Conservation (phyloP, 1,284 basidiomycete species). For the Bothia castanella region DNA sequence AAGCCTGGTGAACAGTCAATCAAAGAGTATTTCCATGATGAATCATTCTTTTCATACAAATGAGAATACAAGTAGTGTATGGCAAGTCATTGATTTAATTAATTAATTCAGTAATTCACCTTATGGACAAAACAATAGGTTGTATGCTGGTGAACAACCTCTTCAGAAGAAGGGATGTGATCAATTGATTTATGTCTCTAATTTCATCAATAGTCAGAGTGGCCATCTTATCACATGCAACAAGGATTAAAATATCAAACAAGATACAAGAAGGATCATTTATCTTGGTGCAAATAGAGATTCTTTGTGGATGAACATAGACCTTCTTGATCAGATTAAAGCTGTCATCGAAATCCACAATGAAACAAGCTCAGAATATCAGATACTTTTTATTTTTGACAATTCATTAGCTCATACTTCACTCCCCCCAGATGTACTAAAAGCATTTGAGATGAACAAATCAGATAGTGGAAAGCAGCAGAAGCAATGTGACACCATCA, state of each 20-base stretch:
- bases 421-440: constrained; percentile 29
- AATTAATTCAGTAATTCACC: constrained; percentile 17
- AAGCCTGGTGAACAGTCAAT: constrained; percentile 27
- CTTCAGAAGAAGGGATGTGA: constrained; percentile 16
- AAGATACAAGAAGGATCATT: constrained; percentile 26
- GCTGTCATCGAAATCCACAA: constrained; percentile 15
- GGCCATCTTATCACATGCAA: constrained; percentile 9
- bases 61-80: neutral
- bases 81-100: neutral
- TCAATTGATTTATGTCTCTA: constrained; percentile 20
- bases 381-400: constrained; percentile 35
- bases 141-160: constrained; percentile 1
- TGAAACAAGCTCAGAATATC: constrained; percentile 24
- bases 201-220: constrained; percentile 15
- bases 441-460: constrained; percentile 36
- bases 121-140: no score
- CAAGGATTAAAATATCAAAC: constrained; percentile 11
- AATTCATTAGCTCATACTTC: constrained; percentile 35
- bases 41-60: constrained; percentile 30
- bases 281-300: constrained; percentile 31
- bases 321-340: constrained; percentile 27
- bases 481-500: neutral
- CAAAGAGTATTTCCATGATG: constrained; percentile 36
- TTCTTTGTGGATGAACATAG: constrained; percentile 29
- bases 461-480: constrained; percentile 12